Percentiles rank a stretch among this genome's conserved stretches.
Evolutionary conservation across 768 basidiomycete species (phyloP).

Genomic region (Boletus vermiculosoides): DNA sequence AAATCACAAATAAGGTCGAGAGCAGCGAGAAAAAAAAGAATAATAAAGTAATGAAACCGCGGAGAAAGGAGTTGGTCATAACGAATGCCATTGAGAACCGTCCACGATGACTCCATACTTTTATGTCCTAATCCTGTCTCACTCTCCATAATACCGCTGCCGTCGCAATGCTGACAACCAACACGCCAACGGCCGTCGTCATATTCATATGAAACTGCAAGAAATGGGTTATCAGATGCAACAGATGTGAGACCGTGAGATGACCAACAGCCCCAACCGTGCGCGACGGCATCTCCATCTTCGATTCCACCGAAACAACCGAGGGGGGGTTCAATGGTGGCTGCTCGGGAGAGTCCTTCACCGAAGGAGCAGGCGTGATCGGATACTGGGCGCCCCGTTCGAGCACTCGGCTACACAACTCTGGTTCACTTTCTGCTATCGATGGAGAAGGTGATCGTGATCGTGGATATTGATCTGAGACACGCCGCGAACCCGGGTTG

Average conservation of each 20-base stretch:
- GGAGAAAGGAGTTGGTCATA: constrained; percentile 13
- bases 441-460: constrained; percentile 34
- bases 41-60: constrained; percentile 32
- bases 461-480: constrained; percentile 23
- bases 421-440: constrained; percentile 31
- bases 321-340: constrained; percentile 8
- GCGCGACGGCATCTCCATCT: constrained; percentile 18
- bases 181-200: constrained; percentile 59
- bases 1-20: constrained; percentile 19
- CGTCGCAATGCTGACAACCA: constrained; percentile 65
- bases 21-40: constrained; percentile 18
- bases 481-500: constrained; percentile 22
- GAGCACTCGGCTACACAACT: constrained; percentile 20
- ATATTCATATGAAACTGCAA: constrained; percentile 32
- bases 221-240: constrained; percentile 21
- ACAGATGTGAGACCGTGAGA: constrained; percentile 17
- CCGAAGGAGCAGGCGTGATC: constrained; percentile 31
- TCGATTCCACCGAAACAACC: constrained; percentile 13
- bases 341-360: constrained; percentile 31
- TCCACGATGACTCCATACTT: constrained; percentile 16
- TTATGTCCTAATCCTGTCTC: constrained; percentile 39
- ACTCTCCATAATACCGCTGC: constrained; percentile 75
- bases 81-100: constrained; percentile 14
- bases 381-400: constrained; percentile 26
- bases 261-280: constrained; percentile 29